These are phyloP conservation scores for Ophidiomyces ophidiicola DNA, from an alignment of 2,329 filamentous ascomycete genomes.

Conservation along the genomic window DNA sequence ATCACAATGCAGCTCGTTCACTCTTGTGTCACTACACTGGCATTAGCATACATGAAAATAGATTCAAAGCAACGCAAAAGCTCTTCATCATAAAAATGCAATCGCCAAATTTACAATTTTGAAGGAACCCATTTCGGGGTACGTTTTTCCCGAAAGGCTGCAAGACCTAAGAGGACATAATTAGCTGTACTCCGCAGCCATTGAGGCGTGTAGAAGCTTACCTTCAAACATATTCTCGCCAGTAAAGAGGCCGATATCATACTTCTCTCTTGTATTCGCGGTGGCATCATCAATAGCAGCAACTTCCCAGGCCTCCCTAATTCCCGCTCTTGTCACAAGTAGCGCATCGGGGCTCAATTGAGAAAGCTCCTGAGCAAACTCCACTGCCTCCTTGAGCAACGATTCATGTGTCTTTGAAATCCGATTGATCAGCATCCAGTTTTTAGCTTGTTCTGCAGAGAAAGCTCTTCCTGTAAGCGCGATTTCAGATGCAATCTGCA, in stretches of 20 bases:
- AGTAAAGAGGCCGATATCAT: slow-evolving; percentile 71
- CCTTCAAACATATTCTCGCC: slow-evolving; percentile 73
- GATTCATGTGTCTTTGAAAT: slow-evolving; percentile 55
- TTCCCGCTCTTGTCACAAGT: slow-evolving; percentile 55
- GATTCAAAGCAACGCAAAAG: background rate
- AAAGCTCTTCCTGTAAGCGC: slow-evolving; percentile 53
- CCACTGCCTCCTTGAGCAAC: slow-evolving; percentile 61
- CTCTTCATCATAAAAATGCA: background rate
- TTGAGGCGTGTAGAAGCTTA: slow-evolving; percentile 40
- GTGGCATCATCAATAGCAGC: slow-evolving; percentile 50
- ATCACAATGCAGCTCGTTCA: too few relatives aligned
- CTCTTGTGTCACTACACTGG: too few relatives aligned
- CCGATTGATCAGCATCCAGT: slow-evolving; percentile 56
- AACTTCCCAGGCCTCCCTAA: slow-evolving; percentile 59
- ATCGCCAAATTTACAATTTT: slow-evolving; percentile 41
- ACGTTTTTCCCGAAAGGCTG: slow-evolving; percentile 81
- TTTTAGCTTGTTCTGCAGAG: slow-evolving; percentile 45
- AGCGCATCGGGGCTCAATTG: slow-evolving; percentile 61
- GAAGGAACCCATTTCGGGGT: slow-evolving; percentile 69
- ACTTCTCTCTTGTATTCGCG: slow-evolving; percentile 76
- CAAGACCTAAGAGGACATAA: slow-evolving; percentile 43
- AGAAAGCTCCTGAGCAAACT: slow-evolving; percentile 48
- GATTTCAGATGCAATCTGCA: slow-evolving; percentile 59
- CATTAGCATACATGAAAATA: too few relatives aligned
- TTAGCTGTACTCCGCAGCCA: background rate